Evolutionary conservation across 768 basidiomycete genomes (phyloP).

Genomic region (Cystofilobasidium macerans): DNA sequence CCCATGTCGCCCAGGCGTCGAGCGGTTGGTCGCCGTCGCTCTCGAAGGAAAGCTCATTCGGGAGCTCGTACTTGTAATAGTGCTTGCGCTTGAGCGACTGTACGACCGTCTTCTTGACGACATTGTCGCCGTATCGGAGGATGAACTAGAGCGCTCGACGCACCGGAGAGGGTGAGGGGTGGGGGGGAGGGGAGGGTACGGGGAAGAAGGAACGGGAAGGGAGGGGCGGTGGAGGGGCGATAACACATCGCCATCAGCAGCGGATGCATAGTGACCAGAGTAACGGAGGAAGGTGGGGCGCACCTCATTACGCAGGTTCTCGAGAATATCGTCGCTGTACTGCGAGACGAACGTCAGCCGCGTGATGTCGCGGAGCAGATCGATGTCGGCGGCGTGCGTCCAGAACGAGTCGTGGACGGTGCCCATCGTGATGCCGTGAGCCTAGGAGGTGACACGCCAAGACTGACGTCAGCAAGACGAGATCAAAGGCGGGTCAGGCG

Average conservation of each 20-base stretch:
- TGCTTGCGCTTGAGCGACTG: neutral
- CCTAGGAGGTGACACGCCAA: slow-evolving; percentile 41
- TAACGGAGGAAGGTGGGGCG: too few relatives aligned
- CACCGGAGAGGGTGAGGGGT: too few relatives aligned
- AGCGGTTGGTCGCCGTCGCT: neutral
- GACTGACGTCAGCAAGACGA: slow-evolving; percentile 17
- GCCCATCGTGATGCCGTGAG: slow-evolving; percentile 68
- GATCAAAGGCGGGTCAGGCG: neutral
- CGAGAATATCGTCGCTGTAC: slow-evolving; percentile 75
- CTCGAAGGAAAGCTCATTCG: slow-evolving; percentile 2
- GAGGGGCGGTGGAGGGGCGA: slow-evolving; percentile 68
- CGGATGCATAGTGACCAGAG: too few relatives aligned
- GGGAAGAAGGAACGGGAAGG: slow-evolving; percentile 29
- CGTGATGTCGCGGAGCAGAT: slow-evolving; percentile 77
- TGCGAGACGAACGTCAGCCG: slow-evolving; percentile 87
- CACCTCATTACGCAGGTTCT: slow-evolving; percentile 62
- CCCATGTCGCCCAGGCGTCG: slow-evolving; percentile 14
- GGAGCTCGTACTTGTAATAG: slow-evolving; percentile 17
- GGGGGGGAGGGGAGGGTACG: slow-evolving; percentile 13
- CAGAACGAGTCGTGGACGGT: slow-evolving; percentile 99
- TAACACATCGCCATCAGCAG: too few relatives aligned
- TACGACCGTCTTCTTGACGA: neutral
- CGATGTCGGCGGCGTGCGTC: slow-evolving; percentile 82
- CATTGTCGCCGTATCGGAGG: neutral
- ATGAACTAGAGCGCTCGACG: slow-evolving; percentile 23